Percentiles rank a stretch among this genome's conserved stretches.
phyloP scores from a whole-genome alignment of 2,329 filamentous ascomycete species.

The Graphiopsis chlorocephala region DNA sequence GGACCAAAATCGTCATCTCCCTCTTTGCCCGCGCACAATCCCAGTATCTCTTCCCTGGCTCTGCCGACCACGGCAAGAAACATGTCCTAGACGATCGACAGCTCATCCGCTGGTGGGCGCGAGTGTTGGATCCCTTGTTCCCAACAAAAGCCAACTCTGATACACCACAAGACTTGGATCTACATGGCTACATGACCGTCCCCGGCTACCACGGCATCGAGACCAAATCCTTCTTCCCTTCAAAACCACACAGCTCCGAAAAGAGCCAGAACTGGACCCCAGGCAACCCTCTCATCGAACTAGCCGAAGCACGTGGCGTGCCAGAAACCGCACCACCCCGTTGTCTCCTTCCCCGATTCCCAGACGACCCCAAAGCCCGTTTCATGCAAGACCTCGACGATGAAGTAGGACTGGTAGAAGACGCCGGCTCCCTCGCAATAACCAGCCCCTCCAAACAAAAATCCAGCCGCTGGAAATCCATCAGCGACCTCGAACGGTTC shows the following conservation, averaged over 20 bases:
- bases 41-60: constrained; percentile 93
- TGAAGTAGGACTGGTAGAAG: constrained; percentile 47
- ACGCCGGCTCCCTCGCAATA: constrained; percentile 20
- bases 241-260: constrained; percentile 27
- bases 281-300: constrained; percentile 70
- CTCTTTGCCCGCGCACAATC: constrained; percentile 89
- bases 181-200: constrained; percentile 76
- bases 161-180: constrained; percentile 38
- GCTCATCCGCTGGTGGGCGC: constrained; percentile 94
- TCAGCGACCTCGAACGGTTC: constrained; percentile 82
- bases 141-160: constrained; percentile 24
- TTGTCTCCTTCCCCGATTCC: constrained; percentile 82
- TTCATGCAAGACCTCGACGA: constrained; percentile 88
- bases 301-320: constrained; percentile 57
- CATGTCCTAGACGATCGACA: constrained; percentile 90
- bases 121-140: constrained; percentile 75
- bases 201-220: constrained; percentile 84
- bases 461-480: constrained; percentile 75
- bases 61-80: constrained; percentile 77
- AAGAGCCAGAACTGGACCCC: constrained; percentile 45
- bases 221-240: constrained; percentile 73
- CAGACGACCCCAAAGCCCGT: constrained; percentile 90
- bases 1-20: constrained; percentile 65
- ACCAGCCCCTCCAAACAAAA: constrained; percentile 46
- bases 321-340: constrained; percentile 66